A percentile compares a stretch with the other conserved stretches of the same genome.
Evolutionary conservation across 1,284 basidiomycete species (phyloP).

Genomic region (Trametes polyzona): DNA sequence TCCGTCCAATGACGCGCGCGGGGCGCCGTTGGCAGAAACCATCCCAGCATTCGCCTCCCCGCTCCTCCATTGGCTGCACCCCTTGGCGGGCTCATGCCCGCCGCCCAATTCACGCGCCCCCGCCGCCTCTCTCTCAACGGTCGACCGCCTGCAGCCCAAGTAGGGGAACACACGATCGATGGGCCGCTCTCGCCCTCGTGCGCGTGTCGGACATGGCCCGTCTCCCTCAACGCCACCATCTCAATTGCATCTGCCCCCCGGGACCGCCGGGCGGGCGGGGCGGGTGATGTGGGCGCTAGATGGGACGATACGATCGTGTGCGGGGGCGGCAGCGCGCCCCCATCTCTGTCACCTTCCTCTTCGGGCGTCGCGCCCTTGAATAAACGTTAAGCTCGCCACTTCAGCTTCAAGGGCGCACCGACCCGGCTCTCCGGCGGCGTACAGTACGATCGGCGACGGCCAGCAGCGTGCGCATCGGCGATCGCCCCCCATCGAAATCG

Average conservation of each 20-base stretch:
- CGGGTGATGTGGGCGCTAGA: no score
- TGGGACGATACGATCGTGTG: background rate
- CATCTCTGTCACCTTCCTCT: no score
- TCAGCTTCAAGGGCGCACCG: no score
- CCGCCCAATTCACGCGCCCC: background rate
- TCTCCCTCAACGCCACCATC: background rate
- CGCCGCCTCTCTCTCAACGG: no score
- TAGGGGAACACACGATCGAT: background rate
- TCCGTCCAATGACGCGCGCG: conserved; percentile 1
- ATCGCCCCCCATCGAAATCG: no score
- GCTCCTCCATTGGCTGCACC: background rate
- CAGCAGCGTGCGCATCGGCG: no score
- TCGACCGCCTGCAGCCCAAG: no score
- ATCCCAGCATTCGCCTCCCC: background rate
- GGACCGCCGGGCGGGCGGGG: background rate
- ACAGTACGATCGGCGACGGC: no score
- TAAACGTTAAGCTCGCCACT: no score
- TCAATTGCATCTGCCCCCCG: background rate
- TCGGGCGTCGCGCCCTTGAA: no score
- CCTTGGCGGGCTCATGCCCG: background rate
- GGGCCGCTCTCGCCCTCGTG: background rate
- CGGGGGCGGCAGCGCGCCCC: no score
- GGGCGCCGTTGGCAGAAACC: background rate
- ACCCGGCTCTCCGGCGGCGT: no score
- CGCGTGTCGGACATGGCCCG: background rate